Percentiles rank a stretch among this genome's conserved stretches.
phyloP scores from a whole-genome alignment of 441 rosid genomes.

The Sinapis alba region DNA sequence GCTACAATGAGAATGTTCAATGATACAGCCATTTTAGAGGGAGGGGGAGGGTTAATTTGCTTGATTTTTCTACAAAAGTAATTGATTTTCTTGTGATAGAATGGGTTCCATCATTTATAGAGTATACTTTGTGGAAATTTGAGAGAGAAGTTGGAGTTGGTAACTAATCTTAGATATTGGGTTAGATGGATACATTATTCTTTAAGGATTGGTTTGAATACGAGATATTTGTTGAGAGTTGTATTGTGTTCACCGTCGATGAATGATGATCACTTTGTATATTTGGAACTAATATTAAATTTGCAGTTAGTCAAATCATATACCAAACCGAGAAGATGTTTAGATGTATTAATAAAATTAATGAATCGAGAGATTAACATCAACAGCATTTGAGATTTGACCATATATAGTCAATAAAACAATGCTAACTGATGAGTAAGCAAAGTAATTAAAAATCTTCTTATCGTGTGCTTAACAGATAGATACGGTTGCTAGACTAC shows the following conservation, averaged over 20 bases:
- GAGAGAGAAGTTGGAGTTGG: slow-evolving; percentile 48
- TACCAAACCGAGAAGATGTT: slow-evolving; percentile 8
- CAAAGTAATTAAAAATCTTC: slow-evolving; percentile 9
- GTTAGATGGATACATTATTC: slow-evolving; percentile 28
- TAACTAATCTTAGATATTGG: slow-evolving; percentile 40
- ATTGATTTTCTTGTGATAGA: slow-evolving; percentile 11
- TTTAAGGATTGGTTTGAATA: slow-evolving; percentile 30
- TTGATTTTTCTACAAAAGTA: slow-evolving; percentile 10
- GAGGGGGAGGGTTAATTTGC: not conserved
- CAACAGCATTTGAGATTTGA: slow-evolving; percentile 8
- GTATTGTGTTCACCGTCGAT: not conserved
- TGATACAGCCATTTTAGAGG: slow-evolving; percentile 41
- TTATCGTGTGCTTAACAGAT: slow-evolving; percentile 22
- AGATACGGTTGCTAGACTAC: slow-evolving; percentile 21
- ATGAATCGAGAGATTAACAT: not conserved
- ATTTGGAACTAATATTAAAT: not conserved
- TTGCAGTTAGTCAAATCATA: not conserved
- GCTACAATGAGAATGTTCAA: slow-evolving; percentile 36
- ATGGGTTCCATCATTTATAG: slow-evolving; percentile 46
- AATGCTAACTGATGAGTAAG: slow-evolving; percentile 12
- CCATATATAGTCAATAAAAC: slow-evolving; percentile 16
- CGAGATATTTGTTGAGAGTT: slow-evolving; percentile 25
- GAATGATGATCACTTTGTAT: not conserved
- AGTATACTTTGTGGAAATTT: slow-evolving; percentile 22
- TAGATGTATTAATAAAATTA: not conserved